Evolutionary conservation across 805 yeast species (phyloP), one percentile per base, ranked within the genome.

Genomic region (Lachancea lanzarotensis): DNA sequence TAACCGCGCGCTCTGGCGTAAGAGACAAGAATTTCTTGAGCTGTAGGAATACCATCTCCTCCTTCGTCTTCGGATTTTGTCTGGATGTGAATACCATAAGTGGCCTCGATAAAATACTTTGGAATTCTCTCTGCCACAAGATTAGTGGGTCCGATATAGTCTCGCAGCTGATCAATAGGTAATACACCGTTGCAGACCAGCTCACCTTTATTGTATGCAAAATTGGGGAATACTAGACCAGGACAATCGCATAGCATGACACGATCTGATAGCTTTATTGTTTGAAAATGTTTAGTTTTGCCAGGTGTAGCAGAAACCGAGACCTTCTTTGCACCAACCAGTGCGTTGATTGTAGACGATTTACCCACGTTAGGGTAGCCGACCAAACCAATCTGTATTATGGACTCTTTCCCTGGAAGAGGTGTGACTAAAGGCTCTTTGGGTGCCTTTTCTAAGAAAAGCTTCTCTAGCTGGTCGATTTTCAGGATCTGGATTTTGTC

Each of bases 261-360:
- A 31, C 83, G 75, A 42, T 84, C 85, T 1, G 96, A 79, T 37
- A 93, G 74, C 60, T 79, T 78, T 50, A 93, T 90, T 1, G 99
- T 93, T 71, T 93, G 99, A 75, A 93, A 93, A 73, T 93, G 99
- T 65, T 93, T 93, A 12, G 99, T 93, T 64, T 93, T 93, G 71
- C 99, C 99, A 12, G 99, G 99, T 1, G 98, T 93, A 1, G 98
- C 75, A 2, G 98, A 91, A 32, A 93, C 99, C 2, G 97, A 89
- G n/a, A 93, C 99, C 64, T 87, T 90, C 61, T 93, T 93, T 16
- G 97, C 81, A 12, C 98, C 98, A 38, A 91, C 93, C 35, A 93
- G 72, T 0, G 98, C 97, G 65, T 93, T 93, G 57, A 93, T 93
- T 1, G 98, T 93, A n/a, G 98, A 90, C 1, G 98, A 93, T 62